These are phyloP conservation scores for Linum usitatissimum DNA, from an alignment of 345 rosid species.

Conservation along the genomic window DNA sequence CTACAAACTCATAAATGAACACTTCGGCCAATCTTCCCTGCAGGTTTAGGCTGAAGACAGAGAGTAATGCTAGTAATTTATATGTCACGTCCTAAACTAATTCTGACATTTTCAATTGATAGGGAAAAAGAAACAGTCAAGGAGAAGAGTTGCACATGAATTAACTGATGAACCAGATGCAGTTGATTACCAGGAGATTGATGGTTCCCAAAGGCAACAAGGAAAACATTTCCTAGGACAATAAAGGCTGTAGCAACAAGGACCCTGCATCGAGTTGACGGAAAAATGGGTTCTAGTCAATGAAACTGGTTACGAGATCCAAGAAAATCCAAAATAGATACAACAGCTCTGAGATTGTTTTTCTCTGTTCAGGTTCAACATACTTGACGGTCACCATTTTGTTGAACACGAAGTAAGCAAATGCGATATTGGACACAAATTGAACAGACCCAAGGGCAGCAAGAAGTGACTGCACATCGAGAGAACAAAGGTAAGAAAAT, in stretches of 20 bases:
- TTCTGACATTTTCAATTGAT: not conserved
- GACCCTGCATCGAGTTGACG: conserved; percentile 39
- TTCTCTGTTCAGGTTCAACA: conserved; percentile 29
- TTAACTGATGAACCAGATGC: not conserved
- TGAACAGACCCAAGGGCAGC: conserved; percentile 98
- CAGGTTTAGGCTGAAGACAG: not conserved
- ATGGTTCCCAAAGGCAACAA: conserved; percentile 95
- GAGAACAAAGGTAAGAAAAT: conserved; percentile 6
- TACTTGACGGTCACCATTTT: conserved; percentile 93
- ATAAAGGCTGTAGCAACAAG: conserved; percentile 87
- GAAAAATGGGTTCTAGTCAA: conserved; percentile 9
- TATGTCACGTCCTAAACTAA: not conserved
- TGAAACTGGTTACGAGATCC: conserved; percentile 6
- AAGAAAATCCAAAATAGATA: not conserved
- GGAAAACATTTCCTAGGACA: conserved; percentile 88
- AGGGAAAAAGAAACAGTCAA: not conserved
- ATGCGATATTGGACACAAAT: conserved; percentile 92
- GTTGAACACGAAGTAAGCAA: conserved; percentile 80
- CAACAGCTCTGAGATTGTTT: conserved; percentile 11
- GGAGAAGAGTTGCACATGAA: not conserved
- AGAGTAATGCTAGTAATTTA: too few relatives aligned
- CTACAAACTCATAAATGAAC: not conserved
- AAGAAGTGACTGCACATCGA: conserved; percentile 74
- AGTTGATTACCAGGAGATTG: conserved; percentile 89
- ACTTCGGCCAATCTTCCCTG: not conserved